Evolutionary conservation across 257 asterid species (phyloP).

Genomic region (Nicotiana tomentosiformis): DNA sequence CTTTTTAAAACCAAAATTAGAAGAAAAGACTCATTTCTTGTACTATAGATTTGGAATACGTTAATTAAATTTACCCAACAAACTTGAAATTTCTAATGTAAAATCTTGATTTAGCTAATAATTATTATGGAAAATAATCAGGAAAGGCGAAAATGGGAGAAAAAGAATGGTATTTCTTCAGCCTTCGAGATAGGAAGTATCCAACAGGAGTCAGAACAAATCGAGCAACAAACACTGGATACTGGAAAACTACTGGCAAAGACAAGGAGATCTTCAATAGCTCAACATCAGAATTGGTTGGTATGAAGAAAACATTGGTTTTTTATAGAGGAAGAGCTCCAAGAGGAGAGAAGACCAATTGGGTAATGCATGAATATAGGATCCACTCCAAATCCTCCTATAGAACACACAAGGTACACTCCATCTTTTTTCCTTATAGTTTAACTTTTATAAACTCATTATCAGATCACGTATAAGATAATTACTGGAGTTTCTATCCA

Average conservation of each 20-base stretch:
- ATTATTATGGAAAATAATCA: not conserved
- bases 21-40: not conserved
- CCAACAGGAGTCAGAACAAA: constrained; percentile 91
- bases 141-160: constrained; percentile 83
- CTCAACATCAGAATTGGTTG: constrained; percentile 60
- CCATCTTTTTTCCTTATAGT: too few species aligned
- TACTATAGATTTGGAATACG: too few species aligned
- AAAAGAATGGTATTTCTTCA: constrained; percentile 91
- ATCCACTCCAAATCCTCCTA: constrained; percentile 70
- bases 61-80: not conserved
- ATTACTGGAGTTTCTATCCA: too few species aligned
- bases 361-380: constrained; percentile 99
- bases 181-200: constrained; percentile 81
- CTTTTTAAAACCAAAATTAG: not conserved
- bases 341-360: constrained; percentile 81
- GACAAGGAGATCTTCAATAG: constrained; percentile 84
- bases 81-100: not conserved
- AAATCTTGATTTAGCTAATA: not conserved
- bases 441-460: too few species aligned
- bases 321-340: constrained; percentile 94
- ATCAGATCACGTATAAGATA: too few species aligned
- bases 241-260: constrained; percentile 92
- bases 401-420: constrained; percentile 59
- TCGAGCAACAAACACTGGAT: constrained; percentile 85
- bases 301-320: constrained; percentile 92